phyloP scores from a whole-genome alignment of 177 flowering plant species.

The Vitis hybrid region DNA sequence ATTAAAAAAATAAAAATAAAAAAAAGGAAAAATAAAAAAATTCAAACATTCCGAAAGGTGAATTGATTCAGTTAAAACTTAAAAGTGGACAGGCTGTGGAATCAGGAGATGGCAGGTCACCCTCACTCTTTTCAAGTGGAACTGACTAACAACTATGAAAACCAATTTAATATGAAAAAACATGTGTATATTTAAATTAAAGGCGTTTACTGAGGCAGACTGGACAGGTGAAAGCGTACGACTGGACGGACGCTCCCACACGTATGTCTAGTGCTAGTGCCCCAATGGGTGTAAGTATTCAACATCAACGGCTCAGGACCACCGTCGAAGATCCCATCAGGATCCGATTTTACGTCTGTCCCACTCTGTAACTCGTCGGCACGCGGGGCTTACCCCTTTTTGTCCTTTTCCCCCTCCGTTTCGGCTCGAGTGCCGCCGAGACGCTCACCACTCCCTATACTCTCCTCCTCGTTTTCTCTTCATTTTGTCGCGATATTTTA shows the following conservation, averaged over 20 bases:
- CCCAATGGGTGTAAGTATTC: background rate
- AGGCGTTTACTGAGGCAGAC: too few species aligned
- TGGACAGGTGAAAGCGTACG: too few species aligned
- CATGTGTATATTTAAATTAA: too few species aligned
- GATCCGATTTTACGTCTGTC: constrained; percentile 13
- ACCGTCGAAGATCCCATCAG: constrained; percentile 18
- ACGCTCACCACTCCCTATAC: background rate
- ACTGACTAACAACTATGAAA: too few species aligned
- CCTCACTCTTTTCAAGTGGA: too few species aligned
- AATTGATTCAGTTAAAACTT: too few species aligned
- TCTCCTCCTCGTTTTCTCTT: background rate
- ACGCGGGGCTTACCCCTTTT: constrained; percentile 12
- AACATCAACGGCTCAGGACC: background rate
- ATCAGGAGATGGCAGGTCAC: too few species aligned
- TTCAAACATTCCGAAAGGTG: too few species aligned
- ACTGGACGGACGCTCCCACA: constrained; percentile 1
- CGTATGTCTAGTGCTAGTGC: background rate
- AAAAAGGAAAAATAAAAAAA: too few species aligned
- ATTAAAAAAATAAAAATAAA: too few species aligned
- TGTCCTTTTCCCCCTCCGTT: constrained; percentile 13
- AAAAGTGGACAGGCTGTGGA: too few species aligned
- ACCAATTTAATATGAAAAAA: too few species aligned
- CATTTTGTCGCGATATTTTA: constrained; percentile 6
- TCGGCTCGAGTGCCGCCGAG: constrained; percentile 18
- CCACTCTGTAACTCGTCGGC: constrained; percentile 9